Percentiles rank a stretch among this genome's conserved stretches.
Evolutionary conservation across 129 eudicot genomes (phyloP).

Genomic region (Flaveria trinervia): DNA sequence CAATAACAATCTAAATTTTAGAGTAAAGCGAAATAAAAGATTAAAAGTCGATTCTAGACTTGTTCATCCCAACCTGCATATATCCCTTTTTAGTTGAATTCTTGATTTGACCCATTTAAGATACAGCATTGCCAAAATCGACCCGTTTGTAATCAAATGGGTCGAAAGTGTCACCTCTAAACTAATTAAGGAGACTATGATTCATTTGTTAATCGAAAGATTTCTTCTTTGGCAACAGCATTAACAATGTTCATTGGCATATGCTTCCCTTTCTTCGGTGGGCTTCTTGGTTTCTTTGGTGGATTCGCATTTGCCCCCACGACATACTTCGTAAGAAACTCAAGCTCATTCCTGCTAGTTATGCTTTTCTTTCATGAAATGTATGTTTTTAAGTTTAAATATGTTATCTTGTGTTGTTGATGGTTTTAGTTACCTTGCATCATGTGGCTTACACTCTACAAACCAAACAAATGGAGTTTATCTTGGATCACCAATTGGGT

Average conservation of each 20-base stretch:
- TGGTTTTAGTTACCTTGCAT: slow-evolving; percentile 69
- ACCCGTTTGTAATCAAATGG: not conserved
- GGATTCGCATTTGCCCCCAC: slow-evolving; percentile 70
- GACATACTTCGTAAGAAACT: slow-evolving; percentile 51
- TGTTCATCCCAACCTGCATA: not conserved
- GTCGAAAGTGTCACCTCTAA: slow-evolving; percentile 6
- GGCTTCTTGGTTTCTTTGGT: slow-evolving; percentile 64
- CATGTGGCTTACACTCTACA: slow-evolving; percentile 73
- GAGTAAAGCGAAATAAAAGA: not conserved
- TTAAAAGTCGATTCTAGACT: not conserved
- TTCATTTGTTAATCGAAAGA: not conserved
- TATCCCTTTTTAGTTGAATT: not conserved
- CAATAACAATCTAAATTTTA: not conserved
- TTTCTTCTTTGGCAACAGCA: slow-evolving; percentile 6
- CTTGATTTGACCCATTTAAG: not conserved
- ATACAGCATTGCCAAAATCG: not conserved
- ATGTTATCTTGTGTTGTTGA: not conserved
- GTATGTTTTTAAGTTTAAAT: not conserved
- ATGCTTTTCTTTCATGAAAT: not conserved
- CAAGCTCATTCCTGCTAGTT: not conserved
- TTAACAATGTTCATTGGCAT: slow-evolving; percentile 19
- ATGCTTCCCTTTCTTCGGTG: slow-evolving; percentile 36
- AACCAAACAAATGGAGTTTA: slow-evolving; percentile 48
- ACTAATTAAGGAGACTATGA: not conserved
- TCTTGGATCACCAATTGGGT: slow-evolving; percentile 49